phyloP scores from a whole-genome alignment of 2,329 filamentous ascomycete genomes.

The Microsporum canis region DNA sequence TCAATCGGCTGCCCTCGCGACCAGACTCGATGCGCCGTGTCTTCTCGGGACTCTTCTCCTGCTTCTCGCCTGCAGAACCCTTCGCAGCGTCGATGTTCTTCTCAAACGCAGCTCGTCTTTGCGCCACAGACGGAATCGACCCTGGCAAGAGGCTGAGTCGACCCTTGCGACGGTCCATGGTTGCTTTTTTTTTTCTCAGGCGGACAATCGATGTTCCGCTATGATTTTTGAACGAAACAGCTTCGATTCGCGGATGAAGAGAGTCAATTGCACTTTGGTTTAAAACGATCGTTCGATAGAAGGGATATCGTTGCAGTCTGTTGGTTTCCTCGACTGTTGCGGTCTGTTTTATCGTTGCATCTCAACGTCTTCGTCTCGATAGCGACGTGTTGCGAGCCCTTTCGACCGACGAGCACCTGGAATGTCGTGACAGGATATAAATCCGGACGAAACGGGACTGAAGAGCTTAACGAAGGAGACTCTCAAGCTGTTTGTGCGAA shows the following conservation, averaged over 20 bases:
- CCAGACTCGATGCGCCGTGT: not conserved
- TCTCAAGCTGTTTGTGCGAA: no score
- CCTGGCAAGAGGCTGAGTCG: slow-evolving; percentile 11
- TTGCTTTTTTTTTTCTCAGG: not conserved
- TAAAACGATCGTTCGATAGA: no score
- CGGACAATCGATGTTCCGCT: slow-evolving; percentile 10
- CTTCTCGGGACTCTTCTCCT: not conserved
- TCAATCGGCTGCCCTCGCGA: not conserved
- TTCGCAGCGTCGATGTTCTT: slow-evolving; percentile 15
- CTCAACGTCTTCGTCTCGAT: no score
- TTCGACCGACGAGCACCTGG: no score
- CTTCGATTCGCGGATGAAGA: not conserved
- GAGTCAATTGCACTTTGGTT: no score
- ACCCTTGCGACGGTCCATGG: slow-evolving; percentile 4
- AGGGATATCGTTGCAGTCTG: no score
- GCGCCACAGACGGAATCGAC: slow-evolving; percentile 15
- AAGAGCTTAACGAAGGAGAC: no score
- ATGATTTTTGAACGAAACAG: slow-evolving; percentile 1
- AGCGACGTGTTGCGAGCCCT: no score
- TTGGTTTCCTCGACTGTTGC: no score
- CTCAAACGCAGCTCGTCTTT: slow-evolving; percentile 17
- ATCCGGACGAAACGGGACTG: no score
- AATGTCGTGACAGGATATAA: no score
- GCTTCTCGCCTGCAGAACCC: not conserved
- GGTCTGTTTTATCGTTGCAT: no score